phyloP scores from a whole-genome alignment of 2,329 filamentous ascomycete genomes.

The Epichloe elymi region DNA sequence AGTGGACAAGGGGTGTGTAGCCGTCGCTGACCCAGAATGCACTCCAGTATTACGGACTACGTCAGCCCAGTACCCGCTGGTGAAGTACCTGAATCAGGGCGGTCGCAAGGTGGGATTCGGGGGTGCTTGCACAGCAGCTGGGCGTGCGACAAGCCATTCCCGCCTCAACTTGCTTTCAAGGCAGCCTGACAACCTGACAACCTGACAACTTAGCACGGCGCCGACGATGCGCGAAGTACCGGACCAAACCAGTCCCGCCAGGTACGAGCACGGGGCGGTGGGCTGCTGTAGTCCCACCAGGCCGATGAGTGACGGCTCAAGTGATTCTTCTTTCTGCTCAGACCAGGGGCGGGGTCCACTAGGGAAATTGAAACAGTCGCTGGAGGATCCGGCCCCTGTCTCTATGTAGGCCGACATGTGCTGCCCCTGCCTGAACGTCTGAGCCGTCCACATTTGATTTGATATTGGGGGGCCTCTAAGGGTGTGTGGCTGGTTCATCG shows the following conservation, averaged over 20 bases:
- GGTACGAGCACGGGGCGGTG: no score
- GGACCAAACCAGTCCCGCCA: not conserved
- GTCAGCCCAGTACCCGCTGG: slow-evolving; percentile 5
- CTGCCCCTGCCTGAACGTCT: slow-evolving; percentile 4
- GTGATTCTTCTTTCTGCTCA: not conserved
- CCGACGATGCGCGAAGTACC: not conserved
- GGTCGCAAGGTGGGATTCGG: not conserved
- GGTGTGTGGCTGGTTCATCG: not conserved
- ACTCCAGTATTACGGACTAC: not conserved
- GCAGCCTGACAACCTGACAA: no score
- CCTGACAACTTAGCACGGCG: not conserved
- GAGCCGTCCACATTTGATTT: not conserved
- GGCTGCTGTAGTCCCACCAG: not conserved
- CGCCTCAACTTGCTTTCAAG: not conserved
- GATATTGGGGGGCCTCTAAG: not conserved
- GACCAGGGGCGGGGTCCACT: slow-evolving; percentile 9
- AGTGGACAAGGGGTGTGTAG: not conserved
- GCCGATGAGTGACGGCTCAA: not conserved
- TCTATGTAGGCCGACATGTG: slow-evolving; percentile 1
- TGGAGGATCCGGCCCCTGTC: not conserved
- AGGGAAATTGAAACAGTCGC: slow-evolving; percentile 12
- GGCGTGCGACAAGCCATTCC: slow-evolving; percentile 3
- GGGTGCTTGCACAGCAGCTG: not conserved
- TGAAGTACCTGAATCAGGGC: slow-evolving; percentile 7
- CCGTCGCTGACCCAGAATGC: not conserved